phyloP scores from a whole-genome alignment of 2,329 filamentous ascomycete species.

The Colletotrichum sp. region DNA sequence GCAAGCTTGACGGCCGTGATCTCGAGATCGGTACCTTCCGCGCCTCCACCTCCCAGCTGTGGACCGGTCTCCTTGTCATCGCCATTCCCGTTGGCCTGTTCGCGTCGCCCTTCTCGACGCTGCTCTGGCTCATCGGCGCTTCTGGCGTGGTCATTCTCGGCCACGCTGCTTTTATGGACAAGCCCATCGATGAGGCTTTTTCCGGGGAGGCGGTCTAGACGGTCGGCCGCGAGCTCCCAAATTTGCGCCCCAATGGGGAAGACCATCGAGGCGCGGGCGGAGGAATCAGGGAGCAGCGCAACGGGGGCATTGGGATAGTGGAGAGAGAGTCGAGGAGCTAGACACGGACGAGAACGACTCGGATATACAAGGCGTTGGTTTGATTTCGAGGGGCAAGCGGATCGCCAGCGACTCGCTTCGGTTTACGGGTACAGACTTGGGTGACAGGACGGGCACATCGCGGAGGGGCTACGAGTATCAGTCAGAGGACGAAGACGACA shows the following conservation, averaged over 20 bases:
- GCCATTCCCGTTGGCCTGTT: constrained; percentile 85
- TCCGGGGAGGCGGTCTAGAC: constrained; percentile 99
- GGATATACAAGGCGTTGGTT: constrained; percentile 61
- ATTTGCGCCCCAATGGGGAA: constrained; percentile 96
- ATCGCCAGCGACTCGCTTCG: constrained; percentile 65
- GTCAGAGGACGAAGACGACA: constrained; percentile 44
- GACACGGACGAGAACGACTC: constrained; percentile 62
- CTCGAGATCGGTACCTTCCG: constrained; percentile 83
- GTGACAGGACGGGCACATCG: constrained; percentile 41
- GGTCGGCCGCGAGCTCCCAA: constrained; percentile 99
- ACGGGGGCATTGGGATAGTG: constrained; percentile 45
- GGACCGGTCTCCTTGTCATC: constrained; percentile 84
- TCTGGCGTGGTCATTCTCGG: constrained; percentile 92
- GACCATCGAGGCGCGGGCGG: constrained; percentile 91
- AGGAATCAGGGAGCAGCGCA: constrained; percentile 59
- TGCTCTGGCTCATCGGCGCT: constrained; percentile 95
- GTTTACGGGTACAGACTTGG: constrained; percentile 66
- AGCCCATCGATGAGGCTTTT: constrained; percentile 99
- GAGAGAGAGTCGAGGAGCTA: constrained; percentile 65
- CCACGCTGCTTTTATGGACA: constrained; percentile 95
- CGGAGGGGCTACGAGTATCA: constrained; percentile 42
- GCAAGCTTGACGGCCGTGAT: constrained; percentile 87
- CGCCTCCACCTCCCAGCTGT: constrained; percentile 90
- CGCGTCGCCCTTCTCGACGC: constrained; percentile 82
- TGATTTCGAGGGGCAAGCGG: constrained; percentile 51